These are phyloP conservation scores for Somion occarium DNA, from an alignment of 1,284 basidiomycete species.

Conservation along the genomic window DNA sequence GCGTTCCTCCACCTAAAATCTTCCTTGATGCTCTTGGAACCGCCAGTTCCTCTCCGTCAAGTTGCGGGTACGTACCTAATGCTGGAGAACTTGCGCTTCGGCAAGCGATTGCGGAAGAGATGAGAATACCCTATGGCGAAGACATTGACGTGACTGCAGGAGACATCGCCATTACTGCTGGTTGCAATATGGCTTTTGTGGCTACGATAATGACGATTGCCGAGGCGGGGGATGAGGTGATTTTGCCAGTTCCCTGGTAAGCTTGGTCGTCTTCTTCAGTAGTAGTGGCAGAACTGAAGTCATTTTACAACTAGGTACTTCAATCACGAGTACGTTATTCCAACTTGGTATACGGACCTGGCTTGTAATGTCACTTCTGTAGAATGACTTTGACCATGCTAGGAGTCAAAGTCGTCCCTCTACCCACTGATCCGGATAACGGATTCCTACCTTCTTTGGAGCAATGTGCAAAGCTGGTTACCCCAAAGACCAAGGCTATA, in stretches of 20 bases:
- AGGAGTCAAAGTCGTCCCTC: constrained; percentile 55
- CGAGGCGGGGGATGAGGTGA: constrained; percentile 68
- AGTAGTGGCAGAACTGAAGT: background rate
- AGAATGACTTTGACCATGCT: constrained; percentile 75
- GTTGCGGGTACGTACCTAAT: constrained; percentile 61
- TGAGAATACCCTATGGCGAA: constrained; percentile 56
- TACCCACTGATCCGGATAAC: constrained; percentile 52
- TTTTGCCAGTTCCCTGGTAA: constrained; percentile 77
- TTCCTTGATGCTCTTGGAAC: constrained; percentile 50
- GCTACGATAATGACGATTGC: constrained; percentile 63
- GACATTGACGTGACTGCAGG: constrained; percentile 42
- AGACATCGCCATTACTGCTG: constrained; percentile 63
- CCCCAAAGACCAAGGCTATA: constrained; percentile 60
- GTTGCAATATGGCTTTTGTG: constrained; percentile 71
- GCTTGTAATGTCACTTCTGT: constrained; percentile 1
- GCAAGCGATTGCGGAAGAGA: constrained; percentile 57
- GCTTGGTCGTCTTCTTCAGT: constrained; percentile 12
- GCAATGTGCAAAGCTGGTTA: constrained; percentile 47
- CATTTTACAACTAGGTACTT: constrained; percentile 52
- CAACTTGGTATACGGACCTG: constrained; percentile 8
- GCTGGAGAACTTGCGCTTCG: constrained; percentile 61
- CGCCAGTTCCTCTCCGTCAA: constrained; percentile 41
- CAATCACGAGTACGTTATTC: constrained; percentile 56
- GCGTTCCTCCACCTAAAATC: constrained; percentile 51
- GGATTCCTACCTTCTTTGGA: constrained; percentile 59